phyloP scores from a whole-genome alignment of 2,329 filamentous ascomycete species.

The Sporothrix inflata region DNA sequence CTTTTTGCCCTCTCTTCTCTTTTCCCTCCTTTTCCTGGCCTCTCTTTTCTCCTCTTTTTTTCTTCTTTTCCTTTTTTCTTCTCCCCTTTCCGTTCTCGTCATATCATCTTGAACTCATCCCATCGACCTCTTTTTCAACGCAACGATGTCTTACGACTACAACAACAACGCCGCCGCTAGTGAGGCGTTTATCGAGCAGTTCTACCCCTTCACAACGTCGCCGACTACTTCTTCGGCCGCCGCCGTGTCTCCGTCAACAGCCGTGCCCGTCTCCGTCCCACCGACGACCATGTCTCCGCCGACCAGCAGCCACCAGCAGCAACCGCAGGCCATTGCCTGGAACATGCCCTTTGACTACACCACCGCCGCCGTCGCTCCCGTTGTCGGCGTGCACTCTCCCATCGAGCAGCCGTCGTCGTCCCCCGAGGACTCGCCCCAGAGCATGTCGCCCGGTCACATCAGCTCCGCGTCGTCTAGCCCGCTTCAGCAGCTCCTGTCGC shows the following conservation, averaged over 20 bases:
- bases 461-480: slow-evolving; percentile 58
- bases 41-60: neutral
- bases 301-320: slow-evolving; percentile 44
- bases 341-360: slow-evolving; percentile 57
- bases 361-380: slow-evolving; percentile 38
- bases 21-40: neutral
- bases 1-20: neutral
- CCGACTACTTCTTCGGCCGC: slow-evolving; percentile 39
- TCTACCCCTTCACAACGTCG: slow-evolving; percentile 48
- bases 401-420: slow-evolving; percentile 53
- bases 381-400: slow-evolving; percentile 43
- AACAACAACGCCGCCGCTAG: slow-evolving; percentile 45
- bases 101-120: slow-evolving; percentile 9
- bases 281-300: slow-evolving; percentile 44
- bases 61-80: neutral
- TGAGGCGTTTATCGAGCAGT: slow-evolving; percentile 63
- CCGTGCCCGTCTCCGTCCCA: slow-evolving; percentile 44
- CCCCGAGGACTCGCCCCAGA: slow-evolving; percentile 55
- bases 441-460: slow-evolving; percentile 50
- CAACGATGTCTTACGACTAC: slow-evolving; percentile 32
- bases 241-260: slow-evolving; percentile 37
- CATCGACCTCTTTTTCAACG: slow-evolving; percentile 6
- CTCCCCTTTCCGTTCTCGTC: neutral
- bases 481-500: slow-evolving; percentile 59
- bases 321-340: slow-evolving; percentile 52